Conservation (phyloP, 2,329 filamentous ascomycete species). For the Kalaharituber pfeilii region DNA sequence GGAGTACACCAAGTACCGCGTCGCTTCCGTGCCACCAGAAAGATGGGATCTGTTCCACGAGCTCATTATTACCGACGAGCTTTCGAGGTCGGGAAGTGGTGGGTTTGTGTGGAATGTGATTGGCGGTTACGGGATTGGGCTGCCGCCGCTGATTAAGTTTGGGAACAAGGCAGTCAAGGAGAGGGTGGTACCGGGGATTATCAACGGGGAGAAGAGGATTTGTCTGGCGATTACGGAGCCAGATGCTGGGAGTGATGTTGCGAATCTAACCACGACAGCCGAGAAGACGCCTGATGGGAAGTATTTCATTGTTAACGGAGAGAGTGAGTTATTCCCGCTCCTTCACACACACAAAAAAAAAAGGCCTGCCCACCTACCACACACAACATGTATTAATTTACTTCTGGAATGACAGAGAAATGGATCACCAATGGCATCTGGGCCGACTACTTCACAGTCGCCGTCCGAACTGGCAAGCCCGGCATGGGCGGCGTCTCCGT, state of each 20-base stretch:
- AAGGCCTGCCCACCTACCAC: too few relatives aligned
- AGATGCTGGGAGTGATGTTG: constrained; percentile 87
- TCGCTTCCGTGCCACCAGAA: constrained; percentile 65
- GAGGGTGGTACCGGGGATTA: constrained; percentile 71
- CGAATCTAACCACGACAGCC: constrained; percentile 87
- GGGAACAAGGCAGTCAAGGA: constrained; percentile 71
- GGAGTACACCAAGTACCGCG: constrained; percentile 50
- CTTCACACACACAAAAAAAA: too few relatives aligned
- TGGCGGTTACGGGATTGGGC: constrained; percentile 90
- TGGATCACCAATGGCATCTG: constrained; percentile 99
- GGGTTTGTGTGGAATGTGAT: constrained; percentile 95
- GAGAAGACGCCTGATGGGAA: constrained; percentile 91
- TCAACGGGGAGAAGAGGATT: constrained; percentile 88
- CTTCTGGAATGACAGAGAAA: constrained; percentile 46
- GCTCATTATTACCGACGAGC: constrained; percentile 83
- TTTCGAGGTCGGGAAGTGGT: constrained; percentile 73
- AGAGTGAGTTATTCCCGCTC: constrained; percentile 39
- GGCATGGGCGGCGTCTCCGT: constrained; percentile 90
- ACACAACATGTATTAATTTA: too few relatives aligned
- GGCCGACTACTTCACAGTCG: constrained; percentile 94
- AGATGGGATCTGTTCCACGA: constrained; percentile 99
- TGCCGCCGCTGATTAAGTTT: constrained; percentile 80
- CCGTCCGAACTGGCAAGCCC: constrained; percentile 69
- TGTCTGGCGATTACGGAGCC: constrained; percentile 95
- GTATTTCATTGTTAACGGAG: constrained; percentile 97